Conservation (phyloP, 163 green algal genomes). For the Chloromonas sp. region DNA sequence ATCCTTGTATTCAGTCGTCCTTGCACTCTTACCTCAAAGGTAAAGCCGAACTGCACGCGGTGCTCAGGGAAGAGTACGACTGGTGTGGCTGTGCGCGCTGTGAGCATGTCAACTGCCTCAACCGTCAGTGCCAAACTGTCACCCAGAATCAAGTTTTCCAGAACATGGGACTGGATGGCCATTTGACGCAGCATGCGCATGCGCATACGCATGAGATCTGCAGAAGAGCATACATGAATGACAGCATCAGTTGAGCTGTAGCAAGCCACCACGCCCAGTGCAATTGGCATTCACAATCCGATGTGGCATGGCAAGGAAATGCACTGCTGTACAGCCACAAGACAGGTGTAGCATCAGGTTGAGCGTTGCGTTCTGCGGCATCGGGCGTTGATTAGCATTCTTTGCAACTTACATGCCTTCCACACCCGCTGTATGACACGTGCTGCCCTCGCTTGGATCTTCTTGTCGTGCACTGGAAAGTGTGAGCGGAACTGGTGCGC, state of each 20-base stretch:
- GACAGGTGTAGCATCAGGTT: no score
- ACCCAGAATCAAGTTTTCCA: slow-evolving; percentile 12
- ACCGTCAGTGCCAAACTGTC: slow-evolving; percentile 6
- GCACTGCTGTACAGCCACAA: no score
- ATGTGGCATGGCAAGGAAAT: no score
- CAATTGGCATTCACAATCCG: no score
- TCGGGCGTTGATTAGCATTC: no score
- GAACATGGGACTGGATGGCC: neutral
- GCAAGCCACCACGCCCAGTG: no score
- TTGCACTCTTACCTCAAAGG: neutral
- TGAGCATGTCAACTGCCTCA: neutral
- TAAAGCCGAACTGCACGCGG: slow-evolving; percentile 14
- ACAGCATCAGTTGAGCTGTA: no score
- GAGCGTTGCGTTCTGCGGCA: no score
- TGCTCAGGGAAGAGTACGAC: slow-evolving; percentile 15
- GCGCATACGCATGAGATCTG: slow-evolving; percentile 12
- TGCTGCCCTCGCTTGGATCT: neutral
- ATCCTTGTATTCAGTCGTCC: neutral
- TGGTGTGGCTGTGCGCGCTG: neutral
- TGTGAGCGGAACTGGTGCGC: neutral
- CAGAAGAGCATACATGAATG: neutral
- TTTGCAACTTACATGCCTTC: slow-evolving; percentile 12
- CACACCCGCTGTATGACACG: slow-evolving; percentile 15
- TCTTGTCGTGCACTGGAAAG: neutral
- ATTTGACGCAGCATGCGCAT: slow-evolving; percentile 14